Conservation (phyloP, 2,329 filamentous ascomycete genomes). For the Colletotrichum cereale region DNA sequence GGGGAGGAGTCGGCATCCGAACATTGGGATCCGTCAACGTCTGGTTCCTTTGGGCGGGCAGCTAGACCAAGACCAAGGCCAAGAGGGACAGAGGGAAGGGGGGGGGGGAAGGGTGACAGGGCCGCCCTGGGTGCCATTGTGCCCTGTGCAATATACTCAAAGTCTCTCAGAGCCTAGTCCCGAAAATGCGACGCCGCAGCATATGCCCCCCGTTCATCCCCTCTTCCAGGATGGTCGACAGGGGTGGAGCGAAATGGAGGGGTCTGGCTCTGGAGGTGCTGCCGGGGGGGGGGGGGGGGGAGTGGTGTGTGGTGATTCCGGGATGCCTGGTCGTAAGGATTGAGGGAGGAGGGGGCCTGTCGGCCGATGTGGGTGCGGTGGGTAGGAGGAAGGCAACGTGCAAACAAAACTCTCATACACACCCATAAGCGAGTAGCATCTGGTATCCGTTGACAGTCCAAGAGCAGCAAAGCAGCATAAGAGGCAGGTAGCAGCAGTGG, state of each 20-base stretch:
- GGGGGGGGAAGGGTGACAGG: slow-evolving; percentile 20
- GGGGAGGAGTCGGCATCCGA: slow-evolving; percentile 33
- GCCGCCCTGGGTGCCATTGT: slow-evolving; percentile 30
- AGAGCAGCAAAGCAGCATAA: slow-evolving; percentile 4
- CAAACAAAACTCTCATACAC: slow-evolving; percentile 12
- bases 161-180: slow-evolving; percentile 34
- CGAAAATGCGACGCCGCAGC: slow-evolving; percentile 37
- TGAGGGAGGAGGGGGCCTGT: slow-evolving; percentile 26
- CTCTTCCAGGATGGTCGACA: slow-evolving; percentile 36
- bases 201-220: slow-evolving; percentile 32
- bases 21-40: slow-evolving; percentile 33
- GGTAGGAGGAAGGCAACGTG: slow-evolving; percentile 6
- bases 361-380: slow-evolving; percentile 28
- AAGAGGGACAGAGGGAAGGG: not conserved
- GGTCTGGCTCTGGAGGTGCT: slow-evolving; percentile 29
- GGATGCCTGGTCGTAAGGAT: slow-evolving; percentile 31
- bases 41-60: slow-evolving; percentile 15
- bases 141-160: slow-evolving; percentile 12
- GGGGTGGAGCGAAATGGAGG: slow-evolving; percentile 29
- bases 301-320: slow-evolving; percentile 16
- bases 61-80: slow-evolving; percentile 18
- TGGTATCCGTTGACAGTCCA: slow-evolving; percentile 4
- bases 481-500: slow-evolving; percentile 6
- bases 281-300: slow-evolving; percentile 13
- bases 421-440: slow-evolving; percentile 21